Percentiles rank a stretch among this genome's conserved stretches.
phyloP scores from a whole-genome alignment of 1,139 yeast species.

The Chernovozyma sophiae-reginae region DNA sequence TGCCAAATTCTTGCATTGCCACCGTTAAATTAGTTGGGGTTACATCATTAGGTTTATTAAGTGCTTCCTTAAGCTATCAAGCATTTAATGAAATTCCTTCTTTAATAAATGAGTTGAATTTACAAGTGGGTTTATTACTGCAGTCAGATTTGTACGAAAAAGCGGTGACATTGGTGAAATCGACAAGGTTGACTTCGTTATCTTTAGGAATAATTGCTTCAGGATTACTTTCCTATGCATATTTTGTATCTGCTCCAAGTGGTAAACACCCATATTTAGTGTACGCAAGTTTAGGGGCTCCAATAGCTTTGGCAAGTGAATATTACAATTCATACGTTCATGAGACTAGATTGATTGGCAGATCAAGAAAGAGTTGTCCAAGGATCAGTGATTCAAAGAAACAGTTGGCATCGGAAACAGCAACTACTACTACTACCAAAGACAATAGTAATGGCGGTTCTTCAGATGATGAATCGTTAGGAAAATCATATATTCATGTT shows the following conservation, averaged over 20 bases:
- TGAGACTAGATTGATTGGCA: conserved; percentile 15
- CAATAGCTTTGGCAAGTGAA: conserved; percentile 28
- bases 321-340: conserved; percentile 15
- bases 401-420: conserved; percentile 1
- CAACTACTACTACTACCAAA: conserved; percentile 1
- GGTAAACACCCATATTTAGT: conserved; percentile 56
- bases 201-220: conserved; percentile 37
- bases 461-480: conserved; percentile 36
- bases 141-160: conserved; percentile 8
- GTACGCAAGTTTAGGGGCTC: conserved; percentile 51
- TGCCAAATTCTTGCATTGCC: conserved; percentile 31
- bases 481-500: conserved; percentile 48
- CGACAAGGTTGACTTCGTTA: conserved; percentile 27
- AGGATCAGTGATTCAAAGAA: conserved; percentile 8
- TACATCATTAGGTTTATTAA: conserved; percentile 48
- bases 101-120: conserved; percentile 27
- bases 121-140: conserved; percentile 3
- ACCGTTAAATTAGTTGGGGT: conserved; percentile 49
- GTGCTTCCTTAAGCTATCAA: conserved; percentile 38
- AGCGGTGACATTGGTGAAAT: conserved; percentile 13
- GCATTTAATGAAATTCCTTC: conserved; percentile 32
- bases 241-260: conserved; percentile 32
- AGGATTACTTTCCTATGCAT: conserved; percentile 40
- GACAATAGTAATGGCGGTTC: conserved; percentile 6
- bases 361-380: conserved; percentile 9